A percentile compares a stretch with the other conserved stretches of the same genome.
Conservation (phyloP, 495 filamentous ascomycete species). For the Hypoxylon subgilvum region DNA sequence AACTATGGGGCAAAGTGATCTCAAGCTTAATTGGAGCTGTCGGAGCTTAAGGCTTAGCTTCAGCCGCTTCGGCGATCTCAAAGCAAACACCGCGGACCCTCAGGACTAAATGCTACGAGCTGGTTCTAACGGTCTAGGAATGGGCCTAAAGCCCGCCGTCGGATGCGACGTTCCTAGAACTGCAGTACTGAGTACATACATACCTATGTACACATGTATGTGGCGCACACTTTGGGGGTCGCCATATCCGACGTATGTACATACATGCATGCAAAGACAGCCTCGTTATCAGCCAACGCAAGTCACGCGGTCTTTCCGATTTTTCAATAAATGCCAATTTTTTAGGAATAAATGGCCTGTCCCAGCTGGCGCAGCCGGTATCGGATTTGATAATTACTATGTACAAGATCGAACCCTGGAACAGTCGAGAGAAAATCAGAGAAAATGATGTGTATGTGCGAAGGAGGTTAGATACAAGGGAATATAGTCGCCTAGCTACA, state of each 20-base stretch:
- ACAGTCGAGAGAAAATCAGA: constrained; percentile 1
- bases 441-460: neutral
- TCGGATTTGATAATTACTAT: constrained; percentile 4
- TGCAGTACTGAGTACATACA: no score
- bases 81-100: neutral
- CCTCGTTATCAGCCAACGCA: constrained; percentile 25
- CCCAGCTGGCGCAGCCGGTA: constrained; percentile 2
- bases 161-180: no score
- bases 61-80: constrained; percentile 12
- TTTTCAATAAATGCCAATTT: neutral
- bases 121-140: no score
- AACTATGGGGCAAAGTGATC: constrained; percentile 6
- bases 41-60: neutral
- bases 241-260: no score
- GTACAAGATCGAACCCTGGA: constrained; percentile 23
- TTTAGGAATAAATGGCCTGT: neutral
- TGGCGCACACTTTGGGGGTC: no score
- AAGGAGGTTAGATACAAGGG: neutral
- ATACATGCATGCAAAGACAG: neutral
- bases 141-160: no score
- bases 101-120: no score
- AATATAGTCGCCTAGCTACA: neutral
- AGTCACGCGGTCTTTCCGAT: constrained; percentile 14
- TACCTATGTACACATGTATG: no score
- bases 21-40: constrained; percentile 1